Percentiles rank a stretch among this genome's conserved stretches.
Conservation (phyloP, 2,329 filamentous ascomycete genomes). For the Lithohypha guttulata region DNA sequence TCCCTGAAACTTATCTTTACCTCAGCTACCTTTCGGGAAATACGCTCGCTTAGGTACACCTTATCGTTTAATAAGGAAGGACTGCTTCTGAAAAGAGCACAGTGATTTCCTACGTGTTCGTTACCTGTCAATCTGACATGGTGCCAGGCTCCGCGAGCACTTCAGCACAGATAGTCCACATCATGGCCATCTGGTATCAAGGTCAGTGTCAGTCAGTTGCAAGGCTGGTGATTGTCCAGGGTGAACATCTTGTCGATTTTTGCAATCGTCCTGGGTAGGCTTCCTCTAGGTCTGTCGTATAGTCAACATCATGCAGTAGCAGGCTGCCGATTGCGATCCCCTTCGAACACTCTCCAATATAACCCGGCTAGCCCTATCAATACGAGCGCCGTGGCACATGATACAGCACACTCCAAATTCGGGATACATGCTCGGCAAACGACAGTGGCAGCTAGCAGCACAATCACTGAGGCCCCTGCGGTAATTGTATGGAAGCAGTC, state of each 20-base stretch:
- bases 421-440: too few relatives aligned
- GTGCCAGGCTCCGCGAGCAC: not conserved
- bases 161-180: not conserved
- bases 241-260: too few relatives aligned
- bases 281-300: too few relatives aligned
- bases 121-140: too few relatives aligned
- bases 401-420: too few relatives aligned
- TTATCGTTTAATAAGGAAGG: not conserved
- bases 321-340: not conserved
- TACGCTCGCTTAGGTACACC: not conserved
- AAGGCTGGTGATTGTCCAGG: too few relatives aligned
- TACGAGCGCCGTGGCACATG: too few relatives aligned
- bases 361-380: not conserved
- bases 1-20: not conserved
- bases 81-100: not conserved
- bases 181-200: not conserved
- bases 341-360: not conserved
- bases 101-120: not conserved
- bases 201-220: not conserved
- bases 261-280: too few relatives aligned
- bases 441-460: not conserved
- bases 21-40: not conserved
- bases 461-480: not conserved
- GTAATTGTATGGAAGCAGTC: not conserved
- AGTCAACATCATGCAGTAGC: not conserved